A percentile compares a stretch with the other conserved stretches of the same genome.
phyloP scores from a whole-genome alignment of 176 grass and related monocot genomes.

The Calamus simplicifolius region DNA sequence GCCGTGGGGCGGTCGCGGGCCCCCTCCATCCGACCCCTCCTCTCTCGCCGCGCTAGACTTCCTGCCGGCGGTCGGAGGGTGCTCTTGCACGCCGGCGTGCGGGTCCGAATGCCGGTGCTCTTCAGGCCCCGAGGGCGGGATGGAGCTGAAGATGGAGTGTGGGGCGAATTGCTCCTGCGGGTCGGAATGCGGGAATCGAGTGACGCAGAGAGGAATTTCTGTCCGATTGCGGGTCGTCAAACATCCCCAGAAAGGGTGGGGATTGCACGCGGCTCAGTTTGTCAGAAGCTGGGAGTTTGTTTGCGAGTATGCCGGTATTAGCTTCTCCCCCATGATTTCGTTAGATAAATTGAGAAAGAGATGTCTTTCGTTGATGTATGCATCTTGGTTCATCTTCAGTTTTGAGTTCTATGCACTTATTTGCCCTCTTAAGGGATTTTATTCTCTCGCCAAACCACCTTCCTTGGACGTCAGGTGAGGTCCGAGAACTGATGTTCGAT shows the following conservation, averaged over 20 bases:
- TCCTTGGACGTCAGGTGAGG: no score
- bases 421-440: no score
- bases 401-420: no score
- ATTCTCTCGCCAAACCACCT: no score
- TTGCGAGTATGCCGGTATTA: conserved; percentile 75
- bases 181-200: conserved; percentile 37
- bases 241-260: conserved; percentile 67
- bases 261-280: conserved; percentile 43
- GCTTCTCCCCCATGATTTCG: neutral
- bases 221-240: conserved; percentile 42
- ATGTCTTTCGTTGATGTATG: no score
- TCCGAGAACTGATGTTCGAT: no score
- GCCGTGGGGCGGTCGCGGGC: conserved; percentile 38
- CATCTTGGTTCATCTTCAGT: no score
- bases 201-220: conserved; percentile 47
- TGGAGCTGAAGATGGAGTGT: conserved; percentile 51
- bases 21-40: conserved; percentile 9
- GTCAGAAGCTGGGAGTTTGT: conserved; percentile 40
- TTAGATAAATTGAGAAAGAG: no score
- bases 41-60: conserved; percentile 23
- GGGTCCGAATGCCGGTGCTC: conserved; percentile 10
- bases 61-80: conserved; percentile 17
- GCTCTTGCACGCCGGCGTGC: conserved; percentile 9
- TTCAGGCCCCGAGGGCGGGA: neutral
- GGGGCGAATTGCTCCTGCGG: conserved; percentile 43